phyloP scores from a whole-genome alignment of 805 yeast genomes.

The Spathaspora arborariae region DNA sequence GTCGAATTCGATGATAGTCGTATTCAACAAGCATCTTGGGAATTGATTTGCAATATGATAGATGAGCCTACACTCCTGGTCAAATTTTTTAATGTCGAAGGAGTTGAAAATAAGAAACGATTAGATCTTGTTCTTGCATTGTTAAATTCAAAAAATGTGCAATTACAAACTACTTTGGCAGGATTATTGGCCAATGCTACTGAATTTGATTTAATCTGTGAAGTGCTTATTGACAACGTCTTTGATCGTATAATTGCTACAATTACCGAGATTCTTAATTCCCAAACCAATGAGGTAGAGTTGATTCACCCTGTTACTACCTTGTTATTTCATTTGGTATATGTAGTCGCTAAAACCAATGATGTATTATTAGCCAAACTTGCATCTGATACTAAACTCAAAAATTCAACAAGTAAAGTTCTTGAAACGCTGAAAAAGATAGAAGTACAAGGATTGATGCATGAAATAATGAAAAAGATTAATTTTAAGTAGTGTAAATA shows the following conservation, averaged over 20 bases:
- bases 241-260: conserved; percentile 15
- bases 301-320: conserved; percentile 26
- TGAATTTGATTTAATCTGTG: conserved; percentile 33
- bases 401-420: conserved; percentile 2
- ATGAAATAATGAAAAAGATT: conserved; percentile 11
- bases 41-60: conserved; percentile 60
- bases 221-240: conserved; percentile 17
- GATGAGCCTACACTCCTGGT: conserved; percentile 39
- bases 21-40: conserved; percentile 59
- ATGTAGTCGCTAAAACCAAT: conserved; percentile 7
- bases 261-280: conserved; percentile 18
- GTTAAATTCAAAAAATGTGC: conserved; percentile 28
- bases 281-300: conserved; percentile 21
- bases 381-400: background rate
- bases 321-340: conserved; percentile 18
- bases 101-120: conserved; percentile 19
- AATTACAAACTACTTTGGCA: conserved; percentile 28
- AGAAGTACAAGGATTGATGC: conserved; percentile 9
- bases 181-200: conserved; percentile 41
- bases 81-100: conserved; percentile 55
- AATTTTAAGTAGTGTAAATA: conserved; percentile 2
- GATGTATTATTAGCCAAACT: background rate
- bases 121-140: conserved; percentile 28
- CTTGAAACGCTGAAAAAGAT: conserved; percentile 4
- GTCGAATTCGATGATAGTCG: conserved; percentile 33